phyloP scores from a whole-genome alignment of 1,139 yeast genomes.

The Blastobotrys persicus region DNA sequence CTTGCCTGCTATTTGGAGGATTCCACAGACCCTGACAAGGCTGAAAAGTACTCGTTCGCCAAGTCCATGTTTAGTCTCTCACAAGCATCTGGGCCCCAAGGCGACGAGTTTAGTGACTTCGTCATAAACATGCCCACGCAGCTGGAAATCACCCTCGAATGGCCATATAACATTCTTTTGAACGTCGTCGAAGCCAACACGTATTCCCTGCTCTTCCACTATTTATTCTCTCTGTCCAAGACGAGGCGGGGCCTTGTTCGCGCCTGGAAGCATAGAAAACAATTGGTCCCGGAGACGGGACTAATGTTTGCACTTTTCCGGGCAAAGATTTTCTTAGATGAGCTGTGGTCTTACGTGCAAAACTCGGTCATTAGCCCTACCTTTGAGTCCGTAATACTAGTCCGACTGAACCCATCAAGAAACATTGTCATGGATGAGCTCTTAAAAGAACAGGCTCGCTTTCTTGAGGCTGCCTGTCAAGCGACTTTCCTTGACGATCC shows the following conservation, averaged over 20 bases:
- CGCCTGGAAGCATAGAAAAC: constrained; percentile 18
- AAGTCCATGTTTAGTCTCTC: constrained; percentile 16
- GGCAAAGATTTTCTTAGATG: constrained; percentile 25
- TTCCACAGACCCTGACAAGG: constrained; percentile 6
- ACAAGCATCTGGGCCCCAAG: constrained; percentile 15
- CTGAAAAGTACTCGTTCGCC: constrained; percentile 4
- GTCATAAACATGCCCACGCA: constrained; percentile 21
- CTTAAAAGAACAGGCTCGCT: constrained; percentile 17
- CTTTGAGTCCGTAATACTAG: constrained; percentile 12
- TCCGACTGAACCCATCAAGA: constrained; percentile 8
- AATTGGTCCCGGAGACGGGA: constrained; percentile 2
- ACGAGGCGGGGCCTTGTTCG: constrained; percentile 17
- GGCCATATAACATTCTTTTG: constrained; percentile 27
- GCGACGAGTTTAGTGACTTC: constrained; percentile 25
- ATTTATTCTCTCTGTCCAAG: constrained; percentile 21
- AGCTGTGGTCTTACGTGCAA: constrained; percentile 30
- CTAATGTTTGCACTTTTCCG: constrained; percentile 14
- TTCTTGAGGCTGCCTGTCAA: constrained; percentile 18
- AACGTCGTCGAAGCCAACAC: constrained; percentile 18
- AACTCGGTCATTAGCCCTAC: constrained; percentile 21
- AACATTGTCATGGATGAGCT: constrained; percentile 24
- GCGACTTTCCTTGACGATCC: constrained; percentile 20
- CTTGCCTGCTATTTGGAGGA: constrained; percentile 13
- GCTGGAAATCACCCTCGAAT: constrained; percentile 20
- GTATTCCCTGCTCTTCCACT: constrained; percentile 25